Percentiles rank a stretch among this genome's conserved stretches.
Conservation (phyloP, 345 rosid genomes). For the Odontarrhena argentea region DNA sequence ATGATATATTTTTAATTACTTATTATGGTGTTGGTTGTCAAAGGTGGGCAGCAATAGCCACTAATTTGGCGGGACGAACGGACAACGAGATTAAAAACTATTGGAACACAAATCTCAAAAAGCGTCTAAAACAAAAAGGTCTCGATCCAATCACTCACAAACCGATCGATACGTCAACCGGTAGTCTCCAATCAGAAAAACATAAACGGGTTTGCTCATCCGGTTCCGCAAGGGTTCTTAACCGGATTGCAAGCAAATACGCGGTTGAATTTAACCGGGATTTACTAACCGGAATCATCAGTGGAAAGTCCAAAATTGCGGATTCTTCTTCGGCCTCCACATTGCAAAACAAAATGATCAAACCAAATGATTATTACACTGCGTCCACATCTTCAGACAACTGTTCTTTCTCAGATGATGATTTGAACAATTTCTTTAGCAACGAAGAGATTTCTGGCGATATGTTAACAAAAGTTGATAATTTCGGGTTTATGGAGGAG, state of each 20-base stretch:
- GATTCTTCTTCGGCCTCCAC: conserved; percentile 18
- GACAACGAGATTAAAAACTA: conserved; percentile 64
- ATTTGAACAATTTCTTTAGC: conserved; percentile 13
- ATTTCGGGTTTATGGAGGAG: conserved; percentile 37
- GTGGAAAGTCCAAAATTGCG: conserved; percentile 14
- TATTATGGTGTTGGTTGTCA: not conserved
- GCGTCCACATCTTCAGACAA: not conserved
- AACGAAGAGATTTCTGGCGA: conserved; percentile 20
- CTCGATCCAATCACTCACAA: conserved; percentile 51
- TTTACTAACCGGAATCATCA: conserved; percentile 33
- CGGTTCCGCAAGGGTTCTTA: conserved; percentile 33
- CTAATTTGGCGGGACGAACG: conserved; percentile 48
- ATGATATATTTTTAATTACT: no score
- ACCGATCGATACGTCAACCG: conserved; percentile 31
- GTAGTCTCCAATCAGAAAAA: not conserved
- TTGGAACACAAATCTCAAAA: conserved; percentile 64
- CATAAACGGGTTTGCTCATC: conserved; percentile 19
- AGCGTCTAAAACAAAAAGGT: conserved; percentile 46
- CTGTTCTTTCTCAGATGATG: conserved; percentile 22
- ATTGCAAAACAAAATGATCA: conserved; percentile 13
- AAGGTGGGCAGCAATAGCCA: conserved; percentile 64
- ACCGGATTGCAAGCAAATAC: conserved; percentile 39
- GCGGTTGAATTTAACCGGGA: conserved; percentile 35
- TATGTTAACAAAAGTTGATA: conserved; percentile 27
- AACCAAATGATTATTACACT: no score